Conservation (phyloP, 306 rosid species). For the Quercus mongolica region DNA sequence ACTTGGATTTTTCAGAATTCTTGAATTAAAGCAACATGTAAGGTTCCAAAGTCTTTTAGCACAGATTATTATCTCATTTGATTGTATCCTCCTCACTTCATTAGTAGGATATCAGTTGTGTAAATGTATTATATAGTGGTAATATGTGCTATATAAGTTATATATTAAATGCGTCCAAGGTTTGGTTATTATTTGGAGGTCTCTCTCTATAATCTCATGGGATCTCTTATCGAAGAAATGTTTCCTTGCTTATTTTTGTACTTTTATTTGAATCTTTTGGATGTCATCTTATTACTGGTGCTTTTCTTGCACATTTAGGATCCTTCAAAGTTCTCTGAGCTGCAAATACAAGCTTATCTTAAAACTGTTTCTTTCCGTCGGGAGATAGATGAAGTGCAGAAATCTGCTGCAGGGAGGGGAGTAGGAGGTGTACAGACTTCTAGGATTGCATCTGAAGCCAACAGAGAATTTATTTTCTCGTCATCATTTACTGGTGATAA, state of each 20-base stretch:
- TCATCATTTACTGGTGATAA: conserved; percentile 90
- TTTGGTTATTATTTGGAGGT: background rate
- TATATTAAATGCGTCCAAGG: background rate
- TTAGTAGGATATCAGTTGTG: background rate
- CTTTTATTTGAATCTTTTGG: conserved; percentile 3
- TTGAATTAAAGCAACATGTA: background rate
- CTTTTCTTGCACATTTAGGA: conserved; percentile 46
- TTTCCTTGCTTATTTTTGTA: conserved; percentile 11
- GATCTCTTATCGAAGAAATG: background rate
- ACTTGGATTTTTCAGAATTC: background rate
- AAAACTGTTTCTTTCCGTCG: conserved; percentile 97
- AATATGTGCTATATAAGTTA: background rate
- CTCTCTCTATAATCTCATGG: background rate
- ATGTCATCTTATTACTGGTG: conserved; percentile 26
- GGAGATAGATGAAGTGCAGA: conserved; percentile 90
- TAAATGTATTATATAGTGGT: background rate
- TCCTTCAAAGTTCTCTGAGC: conserved; percentile 88
- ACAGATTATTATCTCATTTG: background rate
- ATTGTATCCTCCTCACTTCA: background rate
- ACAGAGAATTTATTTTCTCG: conserved; percentile 89
- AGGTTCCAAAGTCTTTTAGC: background rate
- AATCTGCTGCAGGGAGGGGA: conserved; percentile 77
- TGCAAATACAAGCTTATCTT: conserved; percentile 91
- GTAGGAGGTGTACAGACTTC: conserved; percentile 87
- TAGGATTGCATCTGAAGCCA: conserved; percentile 87